phyloP scores from a whole-genome alignment of 2,329 filamentous ascomycete genomes.

The Aspergillus hortae region DNA sequence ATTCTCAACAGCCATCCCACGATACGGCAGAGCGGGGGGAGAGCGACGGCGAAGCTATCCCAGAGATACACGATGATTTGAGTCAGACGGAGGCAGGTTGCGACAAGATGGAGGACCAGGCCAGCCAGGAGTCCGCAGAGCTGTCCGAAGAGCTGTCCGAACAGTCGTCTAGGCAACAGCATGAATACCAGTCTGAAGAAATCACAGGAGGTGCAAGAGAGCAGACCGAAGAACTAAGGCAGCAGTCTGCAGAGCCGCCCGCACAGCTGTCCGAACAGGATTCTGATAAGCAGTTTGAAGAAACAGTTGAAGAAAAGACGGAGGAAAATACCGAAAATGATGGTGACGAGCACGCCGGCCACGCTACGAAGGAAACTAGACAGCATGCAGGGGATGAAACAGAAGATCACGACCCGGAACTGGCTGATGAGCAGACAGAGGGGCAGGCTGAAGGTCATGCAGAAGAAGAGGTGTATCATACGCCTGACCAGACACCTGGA shows the following conservation, averaged over 20 bases:
- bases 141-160: not conserved
- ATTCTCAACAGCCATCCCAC: not conserved
- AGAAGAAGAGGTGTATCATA: not conserved
- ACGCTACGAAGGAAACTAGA: not conserved
- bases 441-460: not conserved
- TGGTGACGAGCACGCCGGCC: too few relatives aligned
- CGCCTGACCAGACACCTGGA: not conserved
- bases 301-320: not conserved
- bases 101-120: not conserved
- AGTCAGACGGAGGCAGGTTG: not conserved
- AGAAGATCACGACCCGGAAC: not conserved
- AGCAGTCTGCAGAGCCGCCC: not conserved
- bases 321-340: not conserved
- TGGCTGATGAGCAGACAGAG: not conserved
- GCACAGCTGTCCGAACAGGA: not conserved
- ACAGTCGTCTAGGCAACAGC: not conserved
- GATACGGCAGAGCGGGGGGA: not conserved
- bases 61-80: not conserved
- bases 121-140: not conserved
- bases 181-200: too few relatives aligned
- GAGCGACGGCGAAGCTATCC: not conserved
- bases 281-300: not conserved
- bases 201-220: too few relatives aligned
- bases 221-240: too few relatives aligned
- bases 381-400: not conserved